Percentiles rank a stretch among this genome's conserved stretches.
Conservation (phyloP, 257 asterid species). For the Solanum etuberosum region DNA sequence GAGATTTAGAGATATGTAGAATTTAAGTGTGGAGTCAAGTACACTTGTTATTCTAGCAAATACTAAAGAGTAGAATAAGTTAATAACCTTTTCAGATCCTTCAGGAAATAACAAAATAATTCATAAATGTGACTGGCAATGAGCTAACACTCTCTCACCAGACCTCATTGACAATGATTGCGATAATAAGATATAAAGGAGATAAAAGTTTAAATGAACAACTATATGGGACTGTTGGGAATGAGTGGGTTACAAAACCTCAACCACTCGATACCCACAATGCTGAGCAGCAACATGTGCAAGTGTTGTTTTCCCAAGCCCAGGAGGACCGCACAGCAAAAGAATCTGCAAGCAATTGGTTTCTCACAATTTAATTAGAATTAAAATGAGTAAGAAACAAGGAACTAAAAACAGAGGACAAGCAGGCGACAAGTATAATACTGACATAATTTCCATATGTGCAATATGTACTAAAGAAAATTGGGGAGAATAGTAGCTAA, state of each 20-base stretch:
- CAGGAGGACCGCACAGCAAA: conserved; percentile 97
- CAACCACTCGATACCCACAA: conserved; percentile 96
- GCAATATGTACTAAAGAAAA: neutral
- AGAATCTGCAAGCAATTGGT: conserved; percentile 50
- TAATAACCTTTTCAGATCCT: neutral
- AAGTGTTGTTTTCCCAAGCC: conserved; percentile 98
- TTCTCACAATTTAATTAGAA: neutral
- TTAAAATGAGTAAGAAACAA: conserved; percentile 4
- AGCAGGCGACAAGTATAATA: neutral
- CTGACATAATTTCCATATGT: neutral
- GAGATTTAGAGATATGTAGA: neutral
- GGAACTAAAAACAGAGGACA: neutral
- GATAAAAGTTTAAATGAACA: conserved; percentile 2
- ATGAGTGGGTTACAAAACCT: conserved; percentile 36
- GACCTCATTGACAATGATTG: neutral
- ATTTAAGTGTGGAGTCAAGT: neutral
- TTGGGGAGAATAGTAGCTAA: neutral
- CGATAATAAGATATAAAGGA: neutral
- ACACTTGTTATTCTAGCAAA: neutral
- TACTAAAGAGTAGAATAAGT: neutral
- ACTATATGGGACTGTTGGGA: conserved; percentile 2
- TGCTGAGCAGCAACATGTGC: conserved; percentile 98
- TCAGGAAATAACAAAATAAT: neutral
- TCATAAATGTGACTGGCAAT: neutral
- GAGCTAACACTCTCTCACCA: neutral